Evolutionary conservation across 2,329 filamentous ascomycete genomes (phyloP), one percentile per base, ranked within the genome.

Genomic region (Pseudocercospora fuligena): DNA sequence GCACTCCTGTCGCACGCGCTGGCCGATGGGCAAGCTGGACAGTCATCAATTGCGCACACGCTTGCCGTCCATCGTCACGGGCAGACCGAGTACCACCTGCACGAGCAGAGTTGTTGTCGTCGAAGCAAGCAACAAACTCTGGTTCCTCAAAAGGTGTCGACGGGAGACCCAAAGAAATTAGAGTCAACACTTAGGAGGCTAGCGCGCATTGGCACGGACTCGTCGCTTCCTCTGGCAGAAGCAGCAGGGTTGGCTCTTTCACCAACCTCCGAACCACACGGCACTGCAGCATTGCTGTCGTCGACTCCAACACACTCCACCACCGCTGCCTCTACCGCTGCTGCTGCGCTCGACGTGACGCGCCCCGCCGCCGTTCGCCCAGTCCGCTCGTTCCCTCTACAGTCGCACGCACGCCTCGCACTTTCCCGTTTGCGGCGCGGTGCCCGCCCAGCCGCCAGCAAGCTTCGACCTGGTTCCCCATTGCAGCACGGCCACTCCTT

Each of bases 401-500:
- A 29, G 36, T 47, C 36, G 23, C 33, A 25, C 57, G 23, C 57
- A 47, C 33, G 57, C 49, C 60, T 53, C 36, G 23, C 46, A 61
- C 65, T 36, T 33, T 33, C 27, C 56, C 64, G 57, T 66, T 57
- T 64, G 61, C 66, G 66, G 66, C 66, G 60, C 66, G 65, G 64
- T 60, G 61, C 23, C 60, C 53, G 61, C 63, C 36, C 63, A 62
- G 68, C 60, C 57, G 58, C 62, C 59, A 29, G 49, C 53, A 56
- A 63, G 46, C 66, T 64, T 57, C 64, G n/a, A 58, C 58, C 66
- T 57, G 60, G 63, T 58, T 33, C 57, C 58, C 64, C 51, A 60
- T 60, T 62, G 51, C 66, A 57, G 43, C 61, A 57, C 66, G 63
- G 33, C 58, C 51, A 47, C 66, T 40, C 29, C 57, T 40, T 53